Evolutionary conservation across 345 rosid species (phyloP), one percentile per base, ranked within the genome.

Genomic region (Corymbia maculata): DNA sequence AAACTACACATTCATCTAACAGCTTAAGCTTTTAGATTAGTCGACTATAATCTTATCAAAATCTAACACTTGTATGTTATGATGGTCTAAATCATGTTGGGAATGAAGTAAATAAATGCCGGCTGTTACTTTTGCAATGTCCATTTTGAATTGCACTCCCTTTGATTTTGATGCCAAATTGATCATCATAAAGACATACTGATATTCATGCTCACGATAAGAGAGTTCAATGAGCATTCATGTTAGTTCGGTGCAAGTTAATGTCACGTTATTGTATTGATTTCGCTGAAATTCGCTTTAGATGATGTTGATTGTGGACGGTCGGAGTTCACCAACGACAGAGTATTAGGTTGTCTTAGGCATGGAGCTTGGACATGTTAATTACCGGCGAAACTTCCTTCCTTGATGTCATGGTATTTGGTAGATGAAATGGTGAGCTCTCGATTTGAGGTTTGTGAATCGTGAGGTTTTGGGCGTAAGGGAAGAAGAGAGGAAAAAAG

Each of bases 291-390:
- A 22, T 55, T 55, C 5, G 28, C 61, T 55, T 55, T 9, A 22
- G 28, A 55, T 9, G 5, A 55, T 55, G 61, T 55, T 12, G 61
- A 55, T 8, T 21, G 28, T 26, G 26, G 61, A 55, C 8, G 28
- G 28, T 21, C 0, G 0, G 61, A 55, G 61, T 55, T 7, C 26
- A 55, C 28, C 1, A 2, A 26, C 5, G 26, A 53, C 26, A 26
- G 11, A 26, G 61, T 21, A 8, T 55, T 55, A 21, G n/a, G n/a
- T n/a, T n/a, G n/a, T n/a, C n/a, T n/a, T n/a, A n/a, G n/a, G n/a
- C n/a, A n/a, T n/a, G n/a, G n/a, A n/a, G n/a, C n/a, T n/a, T n/a
- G n/a, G 61, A 55, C 28, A 0, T 55, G 59, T 55, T 55, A 55
- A 55, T 55, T 55, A 55, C 12, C 28, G 9, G 61, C 22, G 61